phyloP scores from a whole-genome alignment of 371 early-diverging fungal genomes.

The Phascolomyces articulosus region DNA sequence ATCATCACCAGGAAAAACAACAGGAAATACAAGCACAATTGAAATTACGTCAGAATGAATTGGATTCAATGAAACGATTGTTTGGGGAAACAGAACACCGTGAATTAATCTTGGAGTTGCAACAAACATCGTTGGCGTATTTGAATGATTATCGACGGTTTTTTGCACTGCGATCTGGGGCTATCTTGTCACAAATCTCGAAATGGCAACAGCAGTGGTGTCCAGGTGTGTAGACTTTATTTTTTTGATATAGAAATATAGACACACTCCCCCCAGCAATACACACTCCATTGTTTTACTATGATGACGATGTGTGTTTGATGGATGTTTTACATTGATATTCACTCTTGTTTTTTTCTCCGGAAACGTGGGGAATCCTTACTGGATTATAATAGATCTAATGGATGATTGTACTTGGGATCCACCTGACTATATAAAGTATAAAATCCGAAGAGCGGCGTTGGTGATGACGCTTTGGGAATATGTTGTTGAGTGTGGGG shows the following conservation, averaged over 20 bases:
- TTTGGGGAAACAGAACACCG: slow-evolving; percentile 26
- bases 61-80: slow-evolving; percentile 15
- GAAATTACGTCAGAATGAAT: slow-evolving; percentile 10
- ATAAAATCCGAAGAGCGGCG: background rate
- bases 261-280: too few relatives aligned
- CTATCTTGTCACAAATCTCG: slow-evolving; percentile 27
- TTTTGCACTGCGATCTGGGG: slow-evolving; percentile 29
- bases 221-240: slow-evolving; percentile 6
- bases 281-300: too few relatives aligned
- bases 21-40: slow-evolving; percentile 9
- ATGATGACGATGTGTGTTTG: too few relatives aligned
- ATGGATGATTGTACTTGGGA: slow-evolving; percentile 33
- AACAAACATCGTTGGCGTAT: slow-evolving; percentile 21
- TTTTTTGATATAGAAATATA: too few relatives aligned
- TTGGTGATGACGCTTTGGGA: background rate
- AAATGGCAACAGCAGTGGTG: slow-evolving; percentile 37
- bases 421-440: slow-evolving; percentile 39
- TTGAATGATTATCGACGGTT: slow-evolving; percentile 44
- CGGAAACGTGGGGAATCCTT: background rate
- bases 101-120: slow-evolving; percentile 17
- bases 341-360: background rate
- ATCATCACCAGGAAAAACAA: too few relatives aligned
- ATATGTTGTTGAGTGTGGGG: background rate
- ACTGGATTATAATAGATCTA: slow-evolving; percentile 15
- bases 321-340: too few relatives aligned